Evolutionary conservation across 2,329 filamentous ascomycete genomes (phyloP), one percentile per base, ranked within the genome.

Genomic region (Beauveria scarabaeidicola): DNA sequence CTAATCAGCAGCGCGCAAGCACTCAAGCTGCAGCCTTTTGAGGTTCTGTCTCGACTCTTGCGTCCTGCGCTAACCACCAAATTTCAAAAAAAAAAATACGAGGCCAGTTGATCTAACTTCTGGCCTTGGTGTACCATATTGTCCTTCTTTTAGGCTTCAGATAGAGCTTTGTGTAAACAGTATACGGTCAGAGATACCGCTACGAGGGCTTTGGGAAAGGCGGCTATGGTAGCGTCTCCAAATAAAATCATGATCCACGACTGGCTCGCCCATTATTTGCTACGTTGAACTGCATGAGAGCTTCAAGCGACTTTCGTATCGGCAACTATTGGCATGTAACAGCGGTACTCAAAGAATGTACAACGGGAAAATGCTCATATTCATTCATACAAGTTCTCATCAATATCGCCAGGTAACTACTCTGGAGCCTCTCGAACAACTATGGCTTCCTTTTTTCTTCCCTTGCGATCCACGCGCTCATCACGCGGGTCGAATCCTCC

Each of bases 401-500:
- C n/a, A 29, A 21, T 36, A 46, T 38, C 36, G 7, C 13, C 25
- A 8, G 19, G 10, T 36, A 7, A 27, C 21, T 64, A 64, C 10
- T 63, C 65, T 10, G 70, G 70, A 47, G 64, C 66, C 51, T 72
- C 68, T 10, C 70, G 67, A 21, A 70, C 60, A n/a, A 72, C 69
- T 19, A 66, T 70, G 52, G 65, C 67, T 63, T 78, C 80, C 62
- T 84, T 82, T 64, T 83, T 84, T 67, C 86, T 85, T 2, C 92
- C 91, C 75, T 96, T 97, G 65, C 88, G 83, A 72, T 93, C 89
- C 9, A 97, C 91, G 63, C 93, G 82, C 72, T 89, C 84, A 73
- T 97, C 94, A 52, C 89, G 81, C 0, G 93, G 93, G 75, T 97
- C 91, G 71, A 97, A 97, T 0, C 93, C 94, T 2, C 93, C 93